phyloP scores from a whole-genome alignment of 306 rosid species.

The Corylus avellana region DNA sequence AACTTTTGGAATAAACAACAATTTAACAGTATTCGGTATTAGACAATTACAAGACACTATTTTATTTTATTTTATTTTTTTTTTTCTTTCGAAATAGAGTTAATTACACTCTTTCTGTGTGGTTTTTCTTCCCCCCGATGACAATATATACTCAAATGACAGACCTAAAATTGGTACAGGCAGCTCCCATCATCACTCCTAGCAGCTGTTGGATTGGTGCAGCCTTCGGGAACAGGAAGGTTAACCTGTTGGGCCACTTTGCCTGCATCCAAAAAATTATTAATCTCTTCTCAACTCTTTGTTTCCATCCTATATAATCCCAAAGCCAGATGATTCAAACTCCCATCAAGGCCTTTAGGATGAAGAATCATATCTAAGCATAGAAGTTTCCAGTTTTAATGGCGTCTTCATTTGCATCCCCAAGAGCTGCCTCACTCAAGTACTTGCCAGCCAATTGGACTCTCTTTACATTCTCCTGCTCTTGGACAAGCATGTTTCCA shows the following conservation, averaged over 20 bases:
- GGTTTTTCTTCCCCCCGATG: background rate
- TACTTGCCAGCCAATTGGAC: conserved; percentile 68
- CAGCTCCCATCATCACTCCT: conserved; percentile 60
- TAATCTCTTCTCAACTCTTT: conserved; percentile 13
- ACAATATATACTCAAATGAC: conserved; percentile 12
- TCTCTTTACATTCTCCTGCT: conserved; percentile 84
- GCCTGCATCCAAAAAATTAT: conserved; percentile 53
- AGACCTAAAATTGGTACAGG: conserved; percentile 40
- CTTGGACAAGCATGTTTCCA: conserved; percentile 68
- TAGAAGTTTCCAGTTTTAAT: conserved; percentile 55
- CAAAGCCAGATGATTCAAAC: conserved; percentile 22
- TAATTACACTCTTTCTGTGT: background rate
- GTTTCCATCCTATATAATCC: conserved; percentile 9
- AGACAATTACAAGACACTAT: background rate
- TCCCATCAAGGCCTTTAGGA: conserved; percentile 32
- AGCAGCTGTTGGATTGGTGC: conserved; percentile 59
- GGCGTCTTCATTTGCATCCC: conserved; percentile 68
- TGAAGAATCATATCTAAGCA: conserved; percentile 37
- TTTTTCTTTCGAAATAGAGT: background rate
- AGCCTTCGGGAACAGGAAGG: conserved; percentile 60
- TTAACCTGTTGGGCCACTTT: conserved; percentile 58
- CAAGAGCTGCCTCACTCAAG: conserved; percentile 70
- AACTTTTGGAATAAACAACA: background rate
- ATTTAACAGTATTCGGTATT: background rate
- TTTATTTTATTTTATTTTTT: background rate